These are phyloP conservation scores for Phallus indusiatus DNA, from an alignment of 768 basidiomycete genomes.

Conservation along the genomic window DNA sequence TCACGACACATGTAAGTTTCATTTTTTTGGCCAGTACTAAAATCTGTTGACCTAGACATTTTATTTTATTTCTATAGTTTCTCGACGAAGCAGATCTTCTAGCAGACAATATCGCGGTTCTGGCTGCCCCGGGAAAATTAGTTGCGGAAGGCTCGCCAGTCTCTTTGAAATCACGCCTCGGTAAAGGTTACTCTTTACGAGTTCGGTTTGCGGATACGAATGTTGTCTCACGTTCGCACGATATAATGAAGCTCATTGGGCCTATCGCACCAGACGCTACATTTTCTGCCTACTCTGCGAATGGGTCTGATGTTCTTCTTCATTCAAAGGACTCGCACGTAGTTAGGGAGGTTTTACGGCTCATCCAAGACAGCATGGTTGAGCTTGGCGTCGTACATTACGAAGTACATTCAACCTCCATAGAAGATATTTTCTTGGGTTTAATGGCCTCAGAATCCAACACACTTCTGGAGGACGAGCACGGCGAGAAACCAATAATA, in stretches of 20 bases:
- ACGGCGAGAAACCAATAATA: slow-evolving; percentile 20
- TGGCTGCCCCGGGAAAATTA: slow-evolving; percentile 66
- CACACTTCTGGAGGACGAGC: slow-evolving; percentile 11
- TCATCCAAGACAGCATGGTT: slow-evolving; percentile 38
- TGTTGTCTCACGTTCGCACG: slow-evolving; percentile 17
- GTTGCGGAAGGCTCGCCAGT: slow-evolving; percentile 70
- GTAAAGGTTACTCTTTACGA: slow-evolving; percentile 61
- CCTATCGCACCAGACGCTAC: slow-evolving; percentile 36
- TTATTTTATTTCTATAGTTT: slow-evolving; percentile 49
- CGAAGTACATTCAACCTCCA: slow-evolving; percentile 62
- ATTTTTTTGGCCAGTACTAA: no score
- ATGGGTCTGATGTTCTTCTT: slow-evolving; percentile 44
- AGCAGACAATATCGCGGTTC: slow-evolving; percentile 65
- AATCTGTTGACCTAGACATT: no score
- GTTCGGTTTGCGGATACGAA: slow-evolving; percentile 37
- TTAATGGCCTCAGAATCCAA: slow-evolving; percentile 38
- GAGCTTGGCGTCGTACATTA: slow-evolving; percentile 38
- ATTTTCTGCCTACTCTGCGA: slow-evolving; percentile 32
- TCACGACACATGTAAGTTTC: slow-evolving; percentile 64
- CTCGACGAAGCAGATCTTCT: slow-evolving; percentile 74
- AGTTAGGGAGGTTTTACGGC: slow-evolving; percentile 46
- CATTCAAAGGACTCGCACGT: slow-evolving; percentile 45
- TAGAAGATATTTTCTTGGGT: slow-evolving; percentile 75
- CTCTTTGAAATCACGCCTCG: slow-evolving; percentile 57
- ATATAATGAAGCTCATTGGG: slow-evolving; percentile 34